Conservation (phyloP, 495 filamentous ascomycete species). For the Trichoderma virens region DNA sequence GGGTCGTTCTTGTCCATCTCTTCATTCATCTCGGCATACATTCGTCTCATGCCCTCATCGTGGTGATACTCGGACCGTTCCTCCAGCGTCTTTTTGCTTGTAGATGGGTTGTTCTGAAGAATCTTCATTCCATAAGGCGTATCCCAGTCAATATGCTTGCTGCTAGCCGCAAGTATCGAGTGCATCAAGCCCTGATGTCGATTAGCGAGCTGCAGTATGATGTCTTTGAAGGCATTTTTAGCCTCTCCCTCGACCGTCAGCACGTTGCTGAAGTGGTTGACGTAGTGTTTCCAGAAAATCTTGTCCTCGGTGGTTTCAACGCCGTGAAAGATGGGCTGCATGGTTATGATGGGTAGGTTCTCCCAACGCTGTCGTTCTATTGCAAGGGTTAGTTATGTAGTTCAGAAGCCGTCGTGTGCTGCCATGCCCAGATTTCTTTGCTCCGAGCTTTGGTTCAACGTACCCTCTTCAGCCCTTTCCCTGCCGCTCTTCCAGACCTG, state of each 20-base stretch:
- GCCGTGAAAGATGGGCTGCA: slow-evolving; percentile 74
- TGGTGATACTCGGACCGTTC: slow-evolving; percentile 51
- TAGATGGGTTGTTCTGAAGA: slow-evolving; percentile 34
- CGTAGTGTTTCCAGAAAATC: slow-evolving; percentile 81
- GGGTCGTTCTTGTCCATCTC: slow-evolving; percentile 28
- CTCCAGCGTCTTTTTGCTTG: slow-evolving; percentile 33
- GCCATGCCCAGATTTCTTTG: too few species aligned
- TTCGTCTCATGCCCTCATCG: slow-evolving; percentile 49
- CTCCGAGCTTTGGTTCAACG: slow-evolving; percentile 7
- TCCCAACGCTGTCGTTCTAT: slow-evolving; percentile 36
- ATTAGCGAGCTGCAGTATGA: slow-evolving; percentile 78
- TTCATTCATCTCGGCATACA: slow-evolving; percentile 39
- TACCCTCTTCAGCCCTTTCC: slow-evolving; percentile 70
- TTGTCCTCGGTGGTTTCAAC: slow-evolving; percentile 80
- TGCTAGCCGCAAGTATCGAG: slow-evolving; percentile 78
- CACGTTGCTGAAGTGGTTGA: slow-evolving; percentile 69
- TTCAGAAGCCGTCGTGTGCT: slow-evolving; percentile 1
- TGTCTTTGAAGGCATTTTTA: slow-evolving; percentile 82
- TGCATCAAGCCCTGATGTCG: slow-evolving; percentile 86
- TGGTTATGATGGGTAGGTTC: slow-evolving; percentile 49
- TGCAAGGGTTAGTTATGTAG: slow-evolving; percentile 22
- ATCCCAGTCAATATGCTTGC: slow-evolving; percentile 64
- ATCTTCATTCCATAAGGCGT: slow-evolving; percentile 41
- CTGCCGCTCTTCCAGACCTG: slow-evolving; percentile 80
- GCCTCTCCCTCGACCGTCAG: slow-evolving; percentile 77